A percentile compares a stretch with the other conserved stretches of the same genome.
These are phyloP conservation scores for Eutypa lata DNA, from an alignment of 2,329 filamentous ascomycete genomes.

Conservation along the genomic window DNA sequence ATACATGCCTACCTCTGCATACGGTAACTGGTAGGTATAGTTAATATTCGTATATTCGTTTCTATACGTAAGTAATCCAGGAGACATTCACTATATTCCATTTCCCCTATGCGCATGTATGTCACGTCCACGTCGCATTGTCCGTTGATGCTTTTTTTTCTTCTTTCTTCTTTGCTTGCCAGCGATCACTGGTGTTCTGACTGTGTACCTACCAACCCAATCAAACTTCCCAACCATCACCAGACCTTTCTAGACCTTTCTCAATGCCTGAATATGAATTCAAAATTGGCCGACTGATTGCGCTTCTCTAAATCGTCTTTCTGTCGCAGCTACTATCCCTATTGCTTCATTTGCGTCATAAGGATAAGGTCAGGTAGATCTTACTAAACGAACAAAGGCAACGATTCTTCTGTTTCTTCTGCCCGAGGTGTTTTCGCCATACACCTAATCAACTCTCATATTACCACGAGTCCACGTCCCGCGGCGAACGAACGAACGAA, in stretches of 20 bases:
- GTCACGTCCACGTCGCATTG: not conserved
- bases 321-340: not conserved
- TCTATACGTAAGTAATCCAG: too few species aligned
- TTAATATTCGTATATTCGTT: too few species aligned
- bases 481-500: not conserved
- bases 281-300: not conserved
- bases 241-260: not conserved
- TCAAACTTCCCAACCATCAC: not conserved
- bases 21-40: too few species aligned
- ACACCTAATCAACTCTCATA: not conserved
- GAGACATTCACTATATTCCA: too few species aligned
- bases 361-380: not conserved
- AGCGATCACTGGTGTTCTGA: too few species aligned
- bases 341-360: not conserved
- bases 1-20: not conserved
- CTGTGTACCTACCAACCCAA: not conserved
- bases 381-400: not conserved
- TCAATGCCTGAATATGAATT: not conserved
- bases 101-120: not conserved
- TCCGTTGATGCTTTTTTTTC: not conserved
- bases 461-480: not conserved
- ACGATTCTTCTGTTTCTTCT: not conserved
- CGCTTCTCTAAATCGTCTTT: not conserved
- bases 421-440: not conserved
- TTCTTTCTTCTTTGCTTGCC: not conserved